phyloP scores from a whole-genome alignment of 1,139 yeast species.

The Pneumocystis sp. region DNA sequence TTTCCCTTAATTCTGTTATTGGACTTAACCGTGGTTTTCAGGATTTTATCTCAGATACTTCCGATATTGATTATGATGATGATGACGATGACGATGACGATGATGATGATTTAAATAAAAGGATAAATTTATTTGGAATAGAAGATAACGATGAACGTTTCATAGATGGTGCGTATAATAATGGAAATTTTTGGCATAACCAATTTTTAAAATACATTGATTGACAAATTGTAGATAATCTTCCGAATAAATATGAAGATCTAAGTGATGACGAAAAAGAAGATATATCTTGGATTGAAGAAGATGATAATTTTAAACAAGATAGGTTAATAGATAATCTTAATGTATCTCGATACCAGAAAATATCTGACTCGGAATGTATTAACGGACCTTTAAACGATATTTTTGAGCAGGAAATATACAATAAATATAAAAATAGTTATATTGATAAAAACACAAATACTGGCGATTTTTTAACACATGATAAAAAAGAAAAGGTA shows the following conservation, averaged over 20 bases:
- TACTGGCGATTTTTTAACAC: not conserved
- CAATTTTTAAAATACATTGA: slow-evolving; percentile 20
- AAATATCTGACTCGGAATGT: not conserved
- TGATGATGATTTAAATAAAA: slow-evolving; percentile 25
- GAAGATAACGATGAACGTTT: slow-evolving; percentile 11
- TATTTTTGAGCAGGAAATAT: not conserved
- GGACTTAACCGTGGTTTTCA: slow-evolving; percentile 21
- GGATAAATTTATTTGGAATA: slow-evolving; percentile 19
- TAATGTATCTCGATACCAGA: not conserved
- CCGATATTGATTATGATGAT: slow-evolving; percentile 16
- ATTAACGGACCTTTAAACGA: not conserved
- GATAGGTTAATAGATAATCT: not conserved
- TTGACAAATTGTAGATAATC: slow-evolving; percentile 14
- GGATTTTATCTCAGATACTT: slow-evolving; percentile 17
- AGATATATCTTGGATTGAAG: slow-evolving; percentile 5
- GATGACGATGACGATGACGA: slow-evolving; percentile 31
- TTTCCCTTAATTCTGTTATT: slow-evolving; percentile 25
- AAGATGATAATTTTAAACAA: not conserved
- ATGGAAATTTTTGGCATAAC: slow-evolving; percentile 15
- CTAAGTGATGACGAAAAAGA: slow-evolving; percentile 14
- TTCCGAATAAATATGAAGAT: slow-evolving; percentile 25
- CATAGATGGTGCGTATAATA: slow-evolving; percentile 17
- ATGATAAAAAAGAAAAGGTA: not conserved
- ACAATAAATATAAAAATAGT: not conserved
- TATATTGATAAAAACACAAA: not conserved